Evolutionary conservation across 179 eudicot species (phyloP).

Genomic region (Actinidia arguta): DNA sequence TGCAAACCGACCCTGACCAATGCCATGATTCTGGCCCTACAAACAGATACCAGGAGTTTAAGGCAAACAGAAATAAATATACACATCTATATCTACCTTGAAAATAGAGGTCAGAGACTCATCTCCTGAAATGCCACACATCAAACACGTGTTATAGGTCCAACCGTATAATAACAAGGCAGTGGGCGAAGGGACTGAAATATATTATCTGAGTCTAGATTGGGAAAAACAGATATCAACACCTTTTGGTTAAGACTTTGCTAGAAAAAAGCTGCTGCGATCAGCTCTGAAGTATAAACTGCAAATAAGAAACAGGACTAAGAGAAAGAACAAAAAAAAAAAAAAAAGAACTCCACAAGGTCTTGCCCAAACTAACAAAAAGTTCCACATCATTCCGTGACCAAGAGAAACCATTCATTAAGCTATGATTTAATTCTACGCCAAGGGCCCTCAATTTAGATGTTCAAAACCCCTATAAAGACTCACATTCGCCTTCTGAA

Average conservation of each 20-base stretch:
- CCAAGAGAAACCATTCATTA: background rate
- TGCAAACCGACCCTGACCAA: conserved; percentile 42
- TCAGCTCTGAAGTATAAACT: background rate
- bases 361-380: background rate
- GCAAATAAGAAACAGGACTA: background rate
- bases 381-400: background rate
- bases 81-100: no score
- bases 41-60: conserved; percentile 22
- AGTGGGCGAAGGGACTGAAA: background rate
- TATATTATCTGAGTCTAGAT: background rate
- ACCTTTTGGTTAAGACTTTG: background rate
- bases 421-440: background rate
- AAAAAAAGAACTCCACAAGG: background rate
- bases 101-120: background rate
- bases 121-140: conserved; percentile 8
- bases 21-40: conserved; percentile 47
- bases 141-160: background rate
- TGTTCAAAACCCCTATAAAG: background rate
- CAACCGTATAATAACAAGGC: background rate
- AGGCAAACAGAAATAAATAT: background rate
- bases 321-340: background rate
- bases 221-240: background rate
- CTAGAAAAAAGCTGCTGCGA: background rate
- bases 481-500: no score
- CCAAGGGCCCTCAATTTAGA: background rate